These are phyloP conservation scores for Alternaria solani DNA, from an alignment of 2,329 filamentous ascomycete species.

Conservation along the genomic window DNA sequence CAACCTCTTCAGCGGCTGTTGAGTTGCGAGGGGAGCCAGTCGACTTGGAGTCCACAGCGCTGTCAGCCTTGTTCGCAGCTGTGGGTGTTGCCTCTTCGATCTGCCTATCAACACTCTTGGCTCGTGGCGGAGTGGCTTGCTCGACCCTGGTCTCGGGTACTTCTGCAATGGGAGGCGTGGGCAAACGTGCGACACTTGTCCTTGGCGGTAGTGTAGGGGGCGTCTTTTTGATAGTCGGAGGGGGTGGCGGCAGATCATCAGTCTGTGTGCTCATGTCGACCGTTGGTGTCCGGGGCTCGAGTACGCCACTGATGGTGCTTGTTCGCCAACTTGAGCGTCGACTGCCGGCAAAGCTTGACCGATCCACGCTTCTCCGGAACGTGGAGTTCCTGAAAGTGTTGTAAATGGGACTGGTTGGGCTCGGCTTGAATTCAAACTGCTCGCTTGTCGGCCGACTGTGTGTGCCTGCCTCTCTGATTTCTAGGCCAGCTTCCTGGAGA, in stretches of 20 bases:
- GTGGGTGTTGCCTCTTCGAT: conserved; percentile 16
- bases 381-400: conserved; percentile 65
- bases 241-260: conserved; percentile 30
- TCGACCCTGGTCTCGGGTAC: conserved; percentile 46
- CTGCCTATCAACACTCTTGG: conserved; percentile 13
- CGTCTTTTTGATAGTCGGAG: conserved; percentile 28
- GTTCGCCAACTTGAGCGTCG: conserved; percentile 74
- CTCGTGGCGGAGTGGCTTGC: conserved; percentile 25
- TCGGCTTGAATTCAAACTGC: conserved; percentile 82
- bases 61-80: conserved; percentile 5
- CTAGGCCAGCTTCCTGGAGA: conserved; percentile 86
- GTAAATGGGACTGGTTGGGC: conserved; percentile 75
- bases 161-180: conserved; percentile 40
- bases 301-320: conserved; percentile 71
- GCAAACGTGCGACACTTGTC: conserved; percentile 25
- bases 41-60: conserved; percentile 1
- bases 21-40: conserved; percentile 13
- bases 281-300: conserved; percentile 69
- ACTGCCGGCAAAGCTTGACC: conserved; percentile 63
- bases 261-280: conserved; percentile 41
- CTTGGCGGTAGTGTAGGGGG: conserved; percentile 39
- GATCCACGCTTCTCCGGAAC: conserved; percentile 74
- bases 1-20: conserved; percentile 49
- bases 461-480: conserved; percentile 89
- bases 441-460: conserved; percentile 76